These are phyloP conservation scores for Clonostachys sp. DNA, from an alignment of 2,329 filamentous ascomycete genomes.

Conservation along the genomic window DNA sequence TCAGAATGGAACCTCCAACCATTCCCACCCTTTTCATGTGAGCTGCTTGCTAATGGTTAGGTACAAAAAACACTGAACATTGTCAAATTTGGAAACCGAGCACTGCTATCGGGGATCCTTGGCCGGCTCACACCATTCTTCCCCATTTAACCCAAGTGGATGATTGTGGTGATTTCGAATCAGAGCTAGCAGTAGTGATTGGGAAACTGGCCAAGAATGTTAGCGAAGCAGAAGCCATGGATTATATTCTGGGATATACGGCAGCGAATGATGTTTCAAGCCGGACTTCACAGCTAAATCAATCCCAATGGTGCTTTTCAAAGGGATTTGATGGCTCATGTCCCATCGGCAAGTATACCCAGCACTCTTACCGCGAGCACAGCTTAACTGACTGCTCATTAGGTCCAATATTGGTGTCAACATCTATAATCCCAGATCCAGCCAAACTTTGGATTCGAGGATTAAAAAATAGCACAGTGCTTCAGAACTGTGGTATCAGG, in stretches of 20 bases:
- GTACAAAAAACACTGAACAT: no score
- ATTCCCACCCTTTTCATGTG: conserved; percentile 52
- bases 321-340: conserved; percentile 54
- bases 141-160: conserved; percentile 42
- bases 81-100: conserved; percentile 36
- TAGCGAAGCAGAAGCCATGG: conserved; percentile 47
- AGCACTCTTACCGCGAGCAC: no score
- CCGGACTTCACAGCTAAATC: conserved; percentile 48
- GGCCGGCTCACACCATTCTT: conserved; percentile 42
- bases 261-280: conserved; percentile 60
- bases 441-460: conserved; percentile 32
- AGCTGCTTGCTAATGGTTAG: neutral
- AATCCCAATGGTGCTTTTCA: conserved; percentile 52
- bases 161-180: conserved; percentile 54
- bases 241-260: conserved; percentile 61
- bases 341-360: conserved; percentile 27
- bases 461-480: conserved; percentile 42
- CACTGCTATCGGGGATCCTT: conserved; percentile 49
- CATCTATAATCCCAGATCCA: conserved; percentile 32
- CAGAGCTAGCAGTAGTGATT: conserved; percentile 53
- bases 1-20: conserved; percentile 43
- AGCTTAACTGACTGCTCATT: neutral
- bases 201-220: conserved; percentile 47
- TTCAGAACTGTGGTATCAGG: conserved; percentile 36
- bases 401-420: conserved; percentile 45